Evolutionary conservation across 805 yeast species (phyloP).

Genomic region (Saccharomycopsis guyanensis): DNA sequence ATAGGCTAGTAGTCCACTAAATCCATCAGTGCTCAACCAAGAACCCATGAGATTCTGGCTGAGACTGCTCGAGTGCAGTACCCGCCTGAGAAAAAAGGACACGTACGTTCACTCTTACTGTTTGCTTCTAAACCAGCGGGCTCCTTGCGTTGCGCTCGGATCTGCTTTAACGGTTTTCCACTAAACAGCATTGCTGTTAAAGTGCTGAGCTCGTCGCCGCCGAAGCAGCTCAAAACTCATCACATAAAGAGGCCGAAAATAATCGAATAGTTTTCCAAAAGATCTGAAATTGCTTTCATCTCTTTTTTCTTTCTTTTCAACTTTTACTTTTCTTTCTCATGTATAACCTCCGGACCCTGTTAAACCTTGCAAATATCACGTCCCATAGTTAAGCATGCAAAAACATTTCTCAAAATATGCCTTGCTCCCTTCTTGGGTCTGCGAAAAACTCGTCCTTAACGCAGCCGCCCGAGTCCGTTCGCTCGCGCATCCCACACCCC

Average conservation of each 20-base stretch:
- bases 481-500: no score
- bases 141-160: conserved; percentile 5
- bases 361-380: no score
- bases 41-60: conserved; percentile 9
- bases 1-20: conserved; percentile 11
- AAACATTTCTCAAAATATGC: no score
- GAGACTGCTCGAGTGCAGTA: conserved; percentile 7
- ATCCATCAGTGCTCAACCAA: conserved; percentile 11
- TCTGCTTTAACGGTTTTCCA: conserved; percentile 10
- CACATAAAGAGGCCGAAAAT: not conserved
- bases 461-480: no score
- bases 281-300: not conserved
- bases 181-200: conserved; percentile 7
- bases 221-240: no score
- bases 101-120: conserved; percentile 5
- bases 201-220: no score
- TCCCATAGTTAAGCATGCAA: no score
- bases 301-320: not conserved
- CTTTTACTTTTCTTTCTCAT: not conserved
- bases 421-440: no score
- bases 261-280: not conserved
- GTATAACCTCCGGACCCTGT: not conserved
- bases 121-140: conserved; percentile 8
- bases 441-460: no score
- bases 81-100: not conserved